Conservation (phyloP, 2,329 filamentous ascomycete species). For the Colletotrichum sp. region DNA sequence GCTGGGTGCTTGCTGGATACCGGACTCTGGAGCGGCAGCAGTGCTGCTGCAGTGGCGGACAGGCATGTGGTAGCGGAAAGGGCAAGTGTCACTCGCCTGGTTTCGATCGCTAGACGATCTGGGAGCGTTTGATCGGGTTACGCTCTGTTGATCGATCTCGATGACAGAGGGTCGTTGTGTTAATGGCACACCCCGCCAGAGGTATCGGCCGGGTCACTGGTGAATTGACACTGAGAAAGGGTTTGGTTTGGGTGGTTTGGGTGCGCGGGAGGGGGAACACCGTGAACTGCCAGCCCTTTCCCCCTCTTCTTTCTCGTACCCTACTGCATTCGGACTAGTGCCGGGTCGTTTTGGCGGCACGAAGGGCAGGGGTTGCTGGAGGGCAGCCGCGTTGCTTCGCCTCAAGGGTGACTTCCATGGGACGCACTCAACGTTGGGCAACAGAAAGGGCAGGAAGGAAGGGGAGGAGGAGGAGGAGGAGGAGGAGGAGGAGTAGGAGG, state of each 20-base stretch:
- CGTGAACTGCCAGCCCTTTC: background rate
- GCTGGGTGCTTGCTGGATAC: background rate
- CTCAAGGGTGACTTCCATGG: background rate
- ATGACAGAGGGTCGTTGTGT: constrained; percentile 14
- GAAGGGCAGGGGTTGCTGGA: background rate
- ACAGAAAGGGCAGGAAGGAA: background rate
- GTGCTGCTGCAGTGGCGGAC: background rate
- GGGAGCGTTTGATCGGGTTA: constrained; percentile 22
- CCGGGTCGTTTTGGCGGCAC: background rate
- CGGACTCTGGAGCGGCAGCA: background rate
- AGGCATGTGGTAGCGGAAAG: constrained; percentile 15
- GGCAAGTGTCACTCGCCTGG: constrained; percentile 16
- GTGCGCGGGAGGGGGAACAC: background rate
- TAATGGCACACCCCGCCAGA: background rate
- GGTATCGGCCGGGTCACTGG: constrained; percentile 6
- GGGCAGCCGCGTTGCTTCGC: background rate
- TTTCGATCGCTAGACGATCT: constrained; percentile 24
- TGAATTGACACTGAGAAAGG: background rate
- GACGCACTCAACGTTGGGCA: background rate
- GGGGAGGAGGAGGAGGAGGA: background rate
- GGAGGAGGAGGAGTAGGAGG: background rate
- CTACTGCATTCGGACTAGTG: background rate
- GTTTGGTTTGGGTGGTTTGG: background rate
- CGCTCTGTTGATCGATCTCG: constrained; percentile 26
- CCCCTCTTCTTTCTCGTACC: background rate